These are phyloP conservation scores for Isabelozyma gotoi DNA, from an alignment of 805 yeast genomes.

Conservation along the genomic window DNA sequence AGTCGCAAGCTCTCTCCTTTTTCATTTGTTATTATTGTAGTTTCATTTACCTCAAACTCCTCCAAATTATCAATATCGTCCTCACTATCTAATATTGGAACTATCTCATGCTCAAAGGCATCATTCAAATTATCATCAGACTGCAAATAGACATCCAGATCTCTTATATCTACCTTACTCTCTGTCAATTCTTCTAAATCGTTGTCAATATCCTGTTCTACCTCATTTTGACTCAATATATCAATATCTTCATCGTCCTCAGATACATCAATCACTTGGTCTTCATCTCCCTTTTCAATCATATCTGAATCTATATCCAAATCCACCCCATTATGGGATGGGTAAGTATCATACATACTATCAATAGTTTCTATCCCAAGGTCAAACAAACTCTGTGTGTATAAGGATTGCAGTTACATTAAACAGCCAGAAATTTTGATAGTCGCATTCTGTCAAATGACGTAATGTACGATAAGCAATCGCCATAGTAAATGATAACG, in stretches of 20 bases:
- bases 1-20: constrained; percentile 7
- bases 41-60: constrained; percentile 6
- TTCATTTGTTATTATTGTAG: neutral
- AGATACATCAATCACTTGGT: neutral
- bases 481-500: neutral
- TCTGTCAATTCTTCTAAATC: neutral
- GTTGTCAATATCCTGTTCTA: neutral
- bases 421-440: neutral
- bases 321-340: neutral
- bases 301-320: neutral
- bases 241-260: neutral
- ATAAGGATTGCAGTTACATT: neutral
- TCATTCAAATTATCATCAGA: neutral
- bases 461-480: neutral
- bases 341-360: neutral
- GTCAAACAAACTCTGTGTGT: neutral
- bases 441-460: neutral
- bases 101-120: constrained; percentile 1
- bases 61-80: constrained; percentile 28
- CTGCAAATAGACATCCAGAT: neutral
- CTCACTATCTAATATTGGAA: constrained; percentile 14
- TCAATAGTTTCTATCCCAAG: too few relatives aligned
- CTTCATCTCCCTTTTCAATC: neutral
- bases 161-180: neutral
- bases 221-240: neutral